Percentiles rank a stretch among this genome's conserved stretches.
Conservation (phyloP, 805 yeast species). For the Yarrowia sp. region DNA sequence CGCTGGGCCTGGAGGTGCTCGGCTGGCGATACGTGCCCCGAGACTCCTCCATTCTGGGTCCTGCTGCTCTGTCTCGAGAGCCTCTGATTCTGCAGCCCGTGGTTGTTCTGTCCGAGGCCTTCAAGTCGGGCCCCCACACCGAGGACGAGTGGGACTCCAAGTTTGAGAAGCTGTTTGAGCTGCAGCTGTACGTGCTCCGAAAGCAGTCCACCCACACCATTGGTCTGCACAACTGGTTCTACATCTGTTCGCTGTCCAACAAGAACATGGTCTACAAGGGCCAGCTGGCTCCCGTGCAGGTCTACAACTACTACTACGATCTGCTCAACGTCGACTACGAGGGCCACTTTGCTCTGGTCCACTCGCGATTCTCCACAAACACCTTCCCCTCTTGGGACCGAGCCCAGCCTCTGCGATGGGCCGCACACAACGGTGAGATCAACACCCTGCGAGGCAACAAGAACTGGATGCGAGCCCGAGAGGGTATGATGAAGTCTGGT, state of each 20-base stretch:
- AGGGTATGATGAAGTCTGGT: conserved; percentile 90
- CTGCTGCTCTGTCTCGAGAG: conserved; percentile 92
- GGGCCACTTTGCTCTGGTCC: conserved; percentile 95
- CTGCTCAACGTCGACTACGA: conserved; percentile 88
- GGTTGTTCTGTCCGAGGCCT: conserved; percentile 68
- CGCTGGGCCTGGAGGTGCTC: conserved; percentile 79
- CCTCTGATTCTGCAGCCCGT: conserved; percentile 93
- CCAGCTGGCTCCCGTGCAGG: conserved; percentile 95
- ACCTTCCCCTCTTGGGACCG: conserved; percentile 99
- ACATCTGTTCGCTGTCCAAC: conserved; percentile 89
- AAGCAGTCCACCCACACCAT: conserved; percentile 90
- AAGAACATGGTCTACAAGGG: conserved; percentile 96
- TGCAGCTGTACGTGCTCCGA: conserved; percentile 82
- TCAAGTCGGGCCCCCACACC: conserved; percentile 53
- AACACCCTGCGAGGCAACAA: conserved; percentile 97
- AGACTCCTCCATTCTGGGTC: conserved; percentile 92
- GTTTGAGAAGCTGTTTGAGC: conserved; percentile 74
- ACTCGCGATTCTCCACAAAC: conserved; percentile 96
- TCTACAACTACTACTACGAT: conserved; percentile 92
- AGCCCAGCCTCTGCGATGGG: conserved; percentile 96
- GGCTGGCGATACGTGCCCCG: conserved; percentile 97
- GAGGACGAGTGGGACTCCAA: conserved; percentile 62
- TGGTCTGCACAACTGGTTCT: conserved; percentile 96
- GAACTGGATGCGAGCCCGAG: conserved; percentile 99
- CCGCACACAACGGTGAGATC: conserved; percentile 98